phyloP scores from a whole-genome alignment of 2,329 filamentous ascomycete species.

The Chalaropsis thielavioides region DNA sequence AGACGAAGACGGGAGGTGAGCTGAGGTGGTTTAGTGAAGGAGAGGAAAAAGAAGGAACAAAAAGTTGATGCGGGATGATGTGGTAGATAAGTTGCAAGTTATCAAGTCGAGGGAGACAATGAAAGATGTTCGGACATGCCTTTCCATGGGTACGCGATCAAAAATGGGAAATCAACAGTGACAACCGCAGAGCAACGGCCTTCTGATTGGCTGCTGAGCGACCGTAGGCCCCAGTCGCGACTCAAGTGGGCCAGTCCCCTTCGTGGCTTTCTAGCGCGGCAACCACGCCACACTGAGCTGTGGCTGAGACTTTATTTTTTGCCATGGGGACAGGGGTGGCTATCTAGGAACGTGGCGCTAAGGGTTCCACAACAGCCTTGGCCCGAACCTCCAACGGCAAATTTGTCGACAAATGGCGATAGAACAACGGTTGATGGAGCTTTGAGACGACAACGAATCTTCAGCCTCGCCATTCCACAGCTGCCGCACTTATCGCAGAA shows the following conservation, averaged over 20 bases:
- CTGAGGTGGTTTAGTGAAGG: slow-evolving; percentile 9
- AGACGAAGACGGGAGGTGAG: background rate
- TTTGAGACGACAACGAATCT: background rate
- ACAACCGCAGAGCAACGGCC: slow-evolving; percentile 43
- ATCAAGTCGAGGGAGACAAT: slow-evolving; percentile 16
- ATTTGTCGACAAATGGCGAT: slow-evolving; percentile 11
- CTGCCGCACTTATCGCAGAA: background rate
- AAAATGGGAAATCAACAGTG: slow-evolving; percentile 31
- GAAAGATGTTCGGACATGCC: slow-evolving; percentile 18
- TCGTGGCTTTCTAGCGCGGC: slow-evolving; percentile 7
- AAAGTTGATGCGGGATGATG: slow-evolving; percentile 13
- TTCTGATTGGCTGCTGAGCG: slow-evolving; percentile 29
- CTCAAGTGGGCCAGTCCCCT: slow-evolving; percentile 13
- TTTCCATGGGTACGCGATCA: slow-evolving; percentile 18
- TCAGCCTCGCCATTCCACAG: background rate
- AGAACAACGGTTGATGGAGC: background rate
- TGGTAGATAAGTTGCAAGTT: slow-evolving; percentile 15
- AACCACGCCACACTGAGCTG: slow-evolving; percentile 7
- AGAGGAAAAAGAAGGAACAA: slow-evolving; percentile 13
- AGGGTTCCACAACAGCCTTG: slow-evolving; percentile 11
- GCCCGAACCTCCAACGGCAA: slow-evolving; percentile 4
- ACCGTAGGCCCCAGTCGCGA: slow-evolving; percentile 14
- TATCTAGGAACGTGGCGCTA: slow-evolving; percentile 8
- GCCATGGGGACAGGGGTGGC: background rate
- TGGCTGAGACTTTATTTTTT: slow-evolving; percentile 4